Percentiles rank a stretch among this genome's conserved stretches.
Evolutionary conservation across 371 early-diverging fungal species (phyloP).

Genomic region (Parasitella parasitica): DNA sequence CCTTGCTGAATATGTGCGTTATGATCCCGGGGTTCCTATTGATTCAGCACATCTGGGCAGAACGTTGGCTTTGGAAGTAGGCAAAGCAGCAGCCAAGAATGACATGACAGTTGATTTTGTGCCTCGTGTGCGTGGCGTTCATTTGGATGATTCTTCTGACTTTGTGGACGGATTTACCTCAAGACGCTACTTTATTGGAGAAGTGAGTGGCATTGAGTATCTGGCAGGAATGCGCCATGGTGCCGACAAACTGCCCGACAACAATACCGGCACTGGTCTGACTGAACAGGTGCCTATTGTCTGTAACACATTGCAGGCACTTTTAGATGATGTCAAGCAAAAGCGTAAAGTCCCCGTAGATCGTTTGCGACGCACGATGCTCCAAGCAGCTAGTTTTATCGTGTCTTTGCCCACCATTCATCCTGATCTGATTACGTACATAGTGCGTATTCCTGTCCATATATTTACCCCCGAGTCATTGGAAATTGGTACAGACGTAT

Average conservation of each 20-base stretch:
- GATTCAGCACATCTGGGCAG: slow-evolving; percentile 69
- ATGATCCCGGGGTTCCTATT: slow-evolving; percentile 48
- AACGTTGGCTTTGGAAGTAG: slow-evolving; percentile 75
- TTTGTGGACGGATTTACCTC: slow-evolving; percentile 62
- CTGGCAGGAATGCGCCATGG: background rate
- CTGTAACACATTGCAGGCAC: slow-evolving; percentile 33
- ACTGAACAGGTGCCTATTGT: slow-evolving; percentile 46
- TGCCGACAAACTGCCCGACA: slow-evolving; percentile 4
- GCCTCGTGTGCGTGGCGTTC: slow-evolving; percentile 46
- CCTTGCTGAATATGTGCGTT: slow-evolving; percentile 59
- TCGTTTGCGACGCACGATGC: slow-evolving; percentile 50
- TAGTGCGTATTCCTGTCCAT: slow-evolving; percentile 85
- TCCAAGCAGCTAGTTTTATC: slow-evolving; percentile 17
- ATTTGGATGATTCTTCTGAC: slow-evolving; percentile 56
- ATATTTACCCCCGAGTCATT: slow-evolving; percentile 78
- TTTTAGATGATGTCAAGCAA: slow-evolving; percentile 46
- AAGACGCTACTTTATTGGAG: slow-evolving; percentile 57
- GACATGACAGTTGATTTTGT: slow-evolving; percentile 47
- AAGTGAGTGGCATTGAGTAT: slow-evolving; percentile 62
- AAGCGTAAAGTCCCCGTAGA: slow-evolving; percentile 43
- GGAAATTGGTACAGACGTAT: slow-evolving; percentile 78
- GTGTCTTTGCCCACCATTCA: slow-evolving; percentile 44
- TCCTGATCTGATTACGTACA: slow-evolving; percentile 74
- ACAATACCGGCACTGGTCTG: slow-evolving; percentile 11
- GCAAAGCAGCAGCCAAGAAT: slow-evolving; percentile 51